Base-by-base conservation (phyloP, 345 rosid genomes). In the Stellera chamaejasme region DNA sequence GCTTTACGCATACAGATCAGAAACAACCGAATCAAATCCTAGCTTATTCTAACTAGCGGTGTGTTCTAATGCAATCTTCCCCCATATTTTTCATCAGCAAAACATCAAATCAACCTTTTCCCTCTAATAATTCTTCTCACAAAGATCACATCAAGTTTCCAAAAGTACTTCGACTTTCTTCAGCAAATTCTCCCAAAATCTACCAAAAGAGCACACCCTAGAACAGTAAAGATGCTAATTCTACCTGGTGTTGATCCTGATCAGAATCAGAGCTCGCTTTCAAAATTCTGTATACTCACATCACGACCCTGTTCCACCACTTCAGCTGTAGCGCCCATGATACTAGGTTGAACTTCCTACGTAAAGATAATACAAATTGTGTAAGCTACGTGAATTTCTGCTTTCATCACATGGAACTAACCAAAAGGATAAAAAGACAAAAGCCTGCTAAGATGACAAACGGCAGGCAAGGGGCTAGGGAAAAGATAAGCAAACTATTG, bases 311-410 rank as follows among this genome's bases (percentile, higher is more conserved):
- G 67, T 67, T 75, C 72, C 54, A 72, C 77, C 45, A 73, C 39
- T 23, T 59, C 55, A 55, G 77, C 65, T 56, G 74, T 62, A 66
- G 59, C 60, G 59, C 80, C 86, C 75, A 68, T 54, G 66, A 70
- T 61, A 71, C 67, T 48, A 27, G 77, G 80, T 68, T 76, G 77
- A 56, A 80, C 79, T 69, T 69, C 78, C 96, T 88, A 78, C 72
- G 78, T 16, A 8, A 59, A 68, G n/a, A 5, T 27, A 48, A 66
- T 41, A 55, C 52, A 61, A 28, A 23, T 56, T 27, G 46, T 54
- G 43, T 49, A 49, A 47, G 54, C 10, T 54, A 36, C 16, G 41
- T 25, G 27, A 41, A 59, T 45, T 5, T 48, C 52, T 15, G 45
- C 32, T 10, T 13, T 53, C 52, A 13, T 52, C 32, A 45, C 15